phyloP scores from a whole-genome alignment of 805 yeast species.

The Debaryomyces maramus region DNA sequence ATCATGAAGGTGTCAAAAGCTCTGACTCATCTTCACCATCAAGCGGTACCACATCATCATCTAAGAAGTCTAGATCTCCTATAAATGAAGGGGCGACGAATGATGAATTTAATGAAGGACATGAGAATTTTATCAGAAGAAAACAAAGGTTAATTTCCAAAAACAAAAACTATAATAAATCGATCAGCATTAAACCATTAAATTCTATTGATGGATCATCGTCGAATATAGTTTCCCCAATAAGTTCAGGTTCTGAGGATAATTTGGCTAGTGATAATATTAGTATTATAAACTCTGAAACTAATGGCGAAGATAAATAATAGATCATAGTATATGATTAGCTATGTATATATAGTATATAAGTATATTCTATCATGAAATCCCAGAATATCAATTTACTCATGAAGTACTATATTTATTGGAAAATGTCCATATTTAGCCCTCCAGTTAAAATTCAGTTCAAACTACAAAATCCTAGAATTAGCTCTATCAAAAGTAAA shows the following conservation, averaged over 20 bases:
- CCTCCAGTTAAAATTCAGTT: no score
- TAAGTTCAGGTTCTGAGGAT: conserved; percentile 7
- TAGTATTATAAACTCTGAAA: conserved; percentile 1
- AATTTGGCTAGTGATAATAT: conserved; percentile 5
- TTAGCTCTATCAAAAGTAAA: no score
- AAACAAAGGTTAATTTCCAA: conserved; percentile 27
- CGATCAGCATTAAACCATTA: conserved; percentile 23
- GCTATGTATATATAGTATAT: neutral
- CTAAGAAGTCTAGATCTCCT: conserved; percentile 7
- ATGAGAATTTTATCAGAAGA: conserved; percentile 16
- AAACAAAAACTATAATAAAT: conserved; percentile 21
- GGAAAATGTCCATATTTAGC: no score
- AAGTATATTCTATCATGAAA: no score
- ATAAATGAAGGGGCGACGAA: conserved; percentile 7
- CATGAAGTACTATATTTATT: no score
- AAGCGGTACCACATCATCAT: neutral
- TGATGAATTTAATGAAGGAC: conserved; percentile 12
- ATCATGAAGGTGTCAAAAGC: neutral
- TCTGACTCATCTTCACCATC: neutral
- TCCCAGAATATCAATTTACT: no score
- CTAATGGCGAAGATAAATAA: neutral
- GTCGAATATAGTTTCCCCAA: conserved; percentile 11
- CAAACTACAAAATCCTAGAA: no score
- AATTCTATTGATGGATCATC: conserved; percentile 23
- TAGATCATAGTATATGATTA: neutral